phyloP scores from a whole-genome alignment of 2,329 filamentous ascomycete genomes.

The Pseudogymnoascus sp. region DNA sequence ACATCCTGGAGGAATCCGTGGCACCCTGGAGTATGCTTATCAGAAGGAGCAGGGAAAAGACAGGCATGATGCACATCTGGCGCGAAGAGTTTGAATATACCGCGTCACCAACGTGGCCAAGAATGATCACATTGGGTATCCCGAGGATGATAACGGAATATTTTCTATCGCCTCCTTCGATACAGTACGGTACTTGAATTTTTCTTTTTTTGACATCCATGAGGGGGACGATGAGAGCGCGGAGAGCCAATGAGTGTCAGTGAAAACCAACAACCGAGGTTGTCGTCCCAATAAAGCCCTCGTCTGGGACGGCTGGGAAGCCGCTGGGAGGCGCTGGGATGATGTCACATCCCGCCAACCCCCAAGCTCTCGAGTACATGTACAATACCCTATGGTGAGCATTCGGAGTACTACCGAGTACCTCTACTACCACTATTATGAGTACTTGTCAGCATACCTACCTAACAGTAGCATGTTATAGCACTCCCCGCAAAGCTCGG shows the following conservation, averaged over 20 bases:
- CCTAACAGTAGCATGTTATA: no score
- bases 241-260: not conserved
- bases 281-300: conserved; percentile 5
- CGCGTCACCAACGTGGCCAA: not conserved
- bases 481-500: no score
- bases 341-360: not conserved
- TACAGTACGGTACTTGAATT: not conserved
- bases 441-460: no score
- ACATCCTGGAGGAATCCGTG: not conserved
- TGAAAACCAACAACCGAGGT: not conserved
- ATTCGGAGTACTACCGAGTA: no score
- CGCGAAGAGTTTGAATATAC: not conserved
- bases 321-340: not conserved
- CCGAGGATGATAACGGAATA: conserved; percentile 2
- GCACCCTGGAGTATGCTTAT: not conserved
- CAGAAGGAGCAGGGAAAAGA: not conserved
- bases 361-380: not conserved
- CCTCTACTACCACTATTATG: no score
- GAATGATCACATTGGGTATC: not conserved
- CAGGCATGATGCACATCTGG: not conserved
- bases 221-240: not conserved
- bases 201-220: not conserved
- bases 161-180: not conserved
- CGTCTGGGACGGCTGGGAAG: not conserved
- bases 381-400: no score